Evolutionary conservation across 495 filamentous ascomycete genomes (phyloP).

Genomic region (Penicillium nucicola): DNA sequence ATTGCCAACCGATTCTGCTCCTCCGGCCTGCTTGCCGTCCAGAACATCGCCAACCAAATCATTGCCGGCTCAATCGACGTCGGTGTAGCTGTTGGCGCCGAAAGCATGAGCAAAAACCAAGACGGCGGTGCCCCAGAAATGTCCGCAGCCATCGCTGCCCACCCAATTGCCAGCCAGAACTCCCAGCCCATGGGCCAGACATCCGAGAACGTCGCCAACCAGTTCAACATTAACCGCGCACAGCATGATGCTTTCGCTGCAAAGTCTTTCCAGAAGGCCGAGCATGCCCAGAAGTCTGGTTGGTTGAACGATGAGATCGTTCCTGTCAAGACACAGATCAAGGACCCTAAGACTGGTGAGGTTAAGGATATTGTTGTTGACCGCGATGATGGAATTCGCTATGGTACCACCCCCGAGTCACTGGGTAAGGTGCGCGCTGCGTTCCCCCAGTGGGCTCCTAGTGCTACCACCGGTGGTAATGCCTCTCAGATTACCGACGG

Average conservation of each 20-base stretch:
- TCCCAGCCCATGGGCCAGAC: slow-evolving; percentile 95
- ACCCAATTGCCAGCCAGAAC: slow-evolving; percentile 77
- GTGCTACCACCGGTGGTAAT: slow-evolving; percentile 86
- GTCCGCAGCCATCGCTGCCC: slow-evolving; percentile 64
- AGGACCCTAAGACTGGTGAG: slow-evolving; percentile 78
- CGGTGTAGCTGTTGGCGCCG: slow-evolving; percentile 83
- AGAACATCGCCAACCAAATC: slow-evolving; percentile 92
- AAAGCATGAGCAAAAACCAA: slow-evolving; percentile 78
- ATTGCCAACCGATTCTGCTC: slow-evolving; percentile 93
- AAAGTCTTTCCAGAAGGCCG: slow-evolving; percentile 79
- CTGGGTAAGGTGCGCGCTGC: slow-evolving; percentile 83
- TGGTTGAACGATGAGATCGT: slow-evolving; percentile 91
- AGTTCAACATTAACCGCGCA: slow-evolving; percentile 79
- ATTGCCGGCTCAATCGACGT: slow-evolving; percentile 74
- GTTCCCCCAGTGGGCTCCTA: slow-evolving; percentile 84
- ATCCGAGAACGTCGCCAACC: slow-evolving; percentile 84
- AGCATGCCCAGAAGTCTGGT: slow-evolving; percentile 86
- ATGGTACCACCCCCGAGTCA: slow-evolving; percentile 79
- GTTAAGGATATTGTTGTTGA: slow-evolving; percentile 72
- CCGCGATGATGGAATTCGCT: slow-evolving; percentile 85
- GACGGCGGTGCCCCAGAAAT: slow-evolving; percentile 70
- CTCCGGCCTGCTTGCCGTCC: slow-evolving; percentile 86
- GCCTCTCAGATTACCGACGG: slow-evolving; percentile 93
- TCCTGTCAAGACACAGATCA: slow-evolving; percentile 75
- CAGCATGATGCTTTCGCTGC: slow-evolving; percentile 78